A percentile compares a stretch with the other conserved stretches of the same genome.
Evolutionary conservation across 2,329 filamentous ascomycete species (phyloP).

Genomic region (Aspergillus luchuensis): DNA sequence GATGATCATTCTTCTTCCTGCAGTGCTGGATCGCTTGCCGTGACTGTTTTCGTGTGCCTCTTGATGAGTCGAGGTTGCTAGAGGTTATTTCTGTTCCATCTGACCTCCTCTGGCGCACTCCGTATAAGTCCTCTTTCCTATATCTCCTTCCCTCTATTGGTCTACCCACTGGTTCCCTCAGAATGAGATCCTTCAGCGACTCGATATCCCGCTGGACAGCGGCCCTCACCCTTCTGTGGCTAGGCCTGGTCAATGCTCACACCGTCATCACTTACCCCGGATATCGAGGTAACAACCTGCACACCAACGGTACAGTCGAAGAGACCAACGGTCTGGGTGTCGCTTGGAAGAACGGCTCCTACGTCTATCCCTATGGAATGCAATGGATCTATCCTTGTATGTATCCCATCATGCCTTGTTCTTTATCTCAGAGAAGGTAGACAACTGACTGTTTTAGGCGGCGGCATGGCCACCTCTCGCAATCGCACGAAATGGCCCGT

Average conservation of each 20-base stretch:
- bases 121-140: slow-evolving; percentile 5
- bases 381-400: slow-evolving; percentile 94
- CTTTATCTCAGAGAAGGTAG: too few species aligned
- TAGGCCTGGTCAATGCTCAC: slow-evolving; percentile 56
- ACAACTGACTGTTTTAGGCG: slow-evolving; percentile 59
- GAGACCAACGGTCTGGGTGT: slow-evolving; percentile 49
- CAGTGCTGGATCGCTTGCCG: slow-evolving; percentile 4
- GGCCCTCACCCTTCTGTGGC: slow-evolving; percentile 38
- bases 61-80: slow-evolving; percentile 8
- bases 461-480: slow-evolving; percentile 72
- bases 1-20: slow-evolving; percentile 15
- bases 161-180: slow-evolving; percentile 12
- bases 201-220: slow-evolving; percentile 33
- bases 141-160: not conserved
- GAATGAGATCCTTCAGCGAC: slow-evolving; percentile 29
- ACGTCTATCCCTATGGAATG: slow-evolving; percentile 79
- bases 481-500: slow-evolving; percentile 95
- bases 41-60: slow-evolving; percentile 3
- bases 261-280: slow-evolving; percentile 84
- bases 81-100: slow-evolving; percentile 6
- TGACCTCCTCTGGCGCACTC: slow-evolving; percentile 1
- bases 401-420: slow-evolving; percentile 31
- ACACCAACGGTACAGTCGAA: slow-evolving; percentile 66
- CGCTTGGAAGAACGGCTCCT: slow-evolving; percentile 50
- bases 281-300: slow-evolving; percentile 83